Evolutionary conservation across 1,284 basidiomycete genomes (phyloP), one percentile per base, ranked within the genome.

Genomic region (Singerocomus rubriflavus): DNA sequence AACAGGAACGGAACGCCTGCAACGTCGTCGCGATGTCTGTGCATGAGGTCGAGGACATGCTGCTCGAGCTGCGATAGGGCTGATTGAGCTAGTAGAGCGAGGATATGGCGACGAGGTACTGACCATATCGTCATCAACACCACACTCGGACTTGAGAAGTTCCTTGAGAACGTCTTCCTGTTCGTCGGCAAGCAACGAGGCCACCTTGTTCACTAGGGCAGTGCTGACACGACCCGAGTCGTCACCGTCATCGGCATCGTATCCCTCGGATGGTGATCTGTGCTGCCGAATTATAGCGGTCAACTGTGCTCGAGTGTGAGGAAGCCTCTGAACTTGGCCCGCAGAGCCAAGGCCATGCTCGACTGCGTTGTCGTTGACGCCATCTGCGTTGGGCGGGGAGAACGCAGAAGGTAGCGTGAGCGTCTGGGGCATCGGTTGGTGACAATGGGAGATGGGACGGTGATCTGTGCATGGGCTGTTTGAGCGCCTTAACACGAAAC

Each of bases 81-180:
- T 25, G 55, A 51, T 51, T 59, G 53, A 52, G 52, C 48, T 49
- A 41, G 48, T 29, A 44, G 42, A 51, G 48, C 46, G 40, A 49
- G 32, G 63, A 29, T 44, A 21, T 4, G 46, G 17, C n/a, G 43
- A 41, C 11, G 34, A 41, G 39, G 14, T 29, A 63, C 72, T 63
- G 55, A 93, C 91, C 69, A 82, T 82, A 60, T 88, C 86, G 55
- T 88, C 84, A 61, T 91, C 81, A 58, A 91, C 80, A 6, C 77
- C 78, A 61, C 86, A 88, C 35, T 79, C 81, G 30, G 78, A 77
- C 66, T 82, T 88, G 52, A 96, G 76, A 30, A 92, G 61, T 3
- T 68, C 62, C 72, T 93, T 93, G 62, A 95, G 80, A 49, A 85
- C 82, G 53, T 95, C 93, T 69, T 94, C 92, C 53, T 87, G 82